Percentiles rank a stretch among this genome's conserved stretches.
phyloP scores from a whole-genome alignment of 1,284 basidiomycete species.

The Ganoderma lucidum region DNA sequence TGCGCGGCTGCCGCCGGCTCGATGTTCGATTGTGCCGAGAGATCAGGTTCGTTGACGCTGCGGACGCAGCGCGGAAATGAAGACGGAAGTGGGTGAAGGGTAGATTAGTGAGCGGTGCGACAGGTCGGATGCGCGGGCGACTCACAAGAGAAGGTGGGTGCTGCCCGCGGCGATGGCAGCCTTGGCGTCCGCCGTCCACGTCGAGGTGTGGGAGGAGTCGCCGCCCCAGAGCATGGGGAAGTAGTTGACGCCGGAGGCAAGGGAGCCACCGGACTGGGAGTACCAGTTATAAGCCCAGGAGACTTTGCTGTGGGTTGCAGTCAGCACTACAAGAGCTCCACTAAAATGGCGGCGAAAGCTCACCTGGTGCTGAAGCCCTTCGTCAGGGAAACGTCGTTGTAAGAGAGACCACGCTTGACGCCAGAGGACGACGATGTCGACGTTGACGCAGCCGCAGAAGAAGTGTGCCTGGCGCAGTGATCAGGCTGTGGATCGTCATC shows the following conservation, averaged over 20 bases:
- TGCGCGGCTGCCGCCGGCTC: conserved; percentile 39
- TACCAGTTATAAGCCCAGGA: conserved; percentile 44
- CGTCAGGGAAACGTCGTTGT: conserved; percentile 39
- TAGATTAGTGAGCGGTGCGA: not conserved
- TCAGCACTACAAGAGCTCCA: not conserved
- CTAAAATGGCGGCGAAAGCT: not conserved
- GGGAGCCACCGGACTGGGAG: conserved; percentile 29
- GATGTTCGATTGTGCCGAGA: conserved; percentile 42
- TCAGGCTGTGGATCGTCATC: not conserved
- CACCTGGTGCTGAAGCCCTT: conserved; percentile 36
- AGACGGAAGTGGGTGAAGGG: not conserved
- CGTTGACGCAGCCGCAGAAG: not conserved
- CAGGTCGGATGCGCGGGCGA: conserved; percentile 1
- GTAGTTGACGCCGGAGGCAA: conserved; percentile 35
- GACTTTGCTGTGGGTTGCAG: conserved; percentile 23
- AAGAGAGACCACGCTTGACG: conserved; percentile 43
- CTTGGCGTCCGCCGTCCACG: conserved; percentile 37
- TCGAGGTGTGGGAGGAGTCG: conserved; percentile 29
- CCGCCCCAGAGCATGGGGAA: conserved; percentile 43
- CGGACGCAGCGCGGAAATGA: conserved; percentile 1
- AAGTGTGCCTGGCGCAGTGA: not conserved
- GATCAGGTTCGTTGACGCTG: conserved; percentile 46
- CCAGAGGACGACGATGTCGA: not conserved
- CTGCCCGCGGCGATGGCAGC: conserved; percentile 42
- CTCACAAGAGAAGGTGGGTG: conserved; percentile 42